phyloP scores from a whole-genome alignment of 345 rosid species.

The Boechera divaricarpa region DNA sequence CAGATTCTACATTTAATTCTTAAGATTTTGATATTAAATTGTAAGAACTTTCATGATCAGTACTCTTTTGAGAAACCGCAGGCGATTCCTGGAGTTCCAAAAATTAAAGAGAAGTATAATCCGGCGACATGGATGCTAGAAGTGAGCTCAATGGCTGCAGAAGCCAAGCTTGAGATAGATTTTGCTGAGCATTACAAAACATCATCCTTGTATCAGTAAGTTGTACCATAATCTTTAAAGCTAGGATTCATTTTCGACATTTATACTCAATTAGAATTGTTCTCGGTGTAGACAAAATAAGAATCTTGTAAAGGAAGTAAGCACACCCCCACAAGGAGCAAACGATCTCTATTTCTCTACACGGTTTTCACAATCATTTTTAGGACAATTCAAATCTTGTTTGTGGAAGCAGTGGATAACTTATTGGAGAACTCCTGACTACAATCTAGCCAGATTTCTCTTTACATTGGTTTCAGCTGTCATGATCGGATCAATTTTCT shows the following conservation, averaged over 20 bases:
- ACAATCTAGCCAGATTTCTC: slow-evolving; percentile 62
- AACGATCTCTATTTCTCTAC: slow-evolving; percentile 57
- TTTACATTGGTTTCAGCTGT: slow-evolving; percentile 62
- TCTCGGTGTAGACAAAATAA: slow-evolving; percentile 57
- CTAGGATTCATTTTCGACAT: neutral
- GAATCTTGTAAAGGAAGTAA: slow-evolving; percentile 61
- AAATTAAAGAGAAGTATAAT: slow-evolving; percentile 71
- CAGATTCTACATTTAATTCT: neutral
- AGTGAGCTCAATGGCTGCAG: slow-evolving; percentile 84
- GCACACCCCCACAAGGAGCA: slow-evolving; percentile 58
- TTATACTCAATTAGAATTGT: neutral
- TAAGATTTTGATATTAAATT: neutral
- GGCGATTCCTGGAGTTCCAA: slow-evolving; percentile 66
- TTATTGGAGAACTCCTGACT: slow-evolving; percentile 81
- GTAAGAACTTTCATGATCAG: neutral
- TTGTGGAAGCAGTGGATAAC: slow-evolving; percentile 77
- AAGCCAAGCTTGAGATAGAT: slow-evolving; percentile 66
- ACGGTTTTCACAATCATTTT: slow-evolving; percentile 55
- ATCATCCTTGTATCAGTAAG: slow-evolving; percentile 67
- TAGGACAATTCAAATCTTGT: slow-evolving; percentile 71
- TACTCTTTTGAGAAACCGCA: slow-evolving; percentile 24
- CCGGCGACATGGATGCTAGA: slow-evolving; percentile 95
- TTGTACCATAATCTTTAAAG: slow-evolving; percentile 4
- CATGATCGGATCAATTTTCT: slow-evolving; percentile 65
- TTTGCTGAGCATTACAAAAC: slow-evolving; percentile 72